Evolutionary conservation across 176 grass and related monocot genomes (phyloP).

Genomic region (Triticum timopheevii): DNA sequence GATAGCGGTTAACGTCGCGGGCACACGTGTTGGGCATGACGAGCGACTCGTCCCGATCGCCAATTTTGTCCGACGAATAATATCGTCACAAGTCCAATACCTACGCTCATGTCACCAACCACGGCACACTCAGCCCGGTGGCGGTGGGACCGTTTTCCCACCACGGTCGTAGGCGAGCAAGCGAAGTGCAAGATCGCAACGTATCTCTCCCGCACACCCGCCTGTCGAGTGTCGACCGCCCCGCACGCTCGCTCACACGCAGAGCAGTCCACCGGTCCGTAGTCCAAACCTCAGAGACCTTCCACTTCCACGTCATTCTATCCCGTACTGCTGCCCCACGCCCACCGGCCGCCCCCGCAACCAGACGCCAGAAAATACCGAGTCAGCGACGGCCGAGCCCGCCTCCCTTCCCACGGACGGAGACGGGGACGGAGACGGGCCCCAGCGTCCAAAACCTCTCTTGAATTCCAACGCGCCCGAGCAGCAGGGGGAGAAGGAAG

Average conservation of each 20-base stretch:
- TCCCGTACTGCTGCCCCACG: not conserved
- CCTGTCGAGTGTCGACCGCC: constrained; percentile 29
- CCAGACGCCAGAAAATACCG: not conserved
- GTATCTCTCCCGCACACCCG: constrained; percentile 7
- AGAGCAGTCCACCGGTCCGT: not conserved
- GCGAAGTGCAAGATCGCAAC: not conserved
- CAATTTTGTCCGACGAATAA: not conserved
- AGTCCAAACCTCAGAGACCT: not conserved
- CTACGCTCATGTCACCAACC: not conserved
- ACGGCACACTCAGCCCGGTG: not conserved
- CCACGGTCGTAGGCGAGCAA: not conserved
- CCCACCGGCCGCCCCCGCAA: constrained; percentile 22
- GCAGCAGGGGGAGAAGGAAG: too few relatives aligned
- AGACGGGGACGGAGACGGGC: too few relatives aligned
- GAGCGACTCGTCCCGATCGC: not conserved
- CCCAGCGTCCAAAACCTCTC: not conserved
- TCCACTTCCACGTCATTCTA: constrained; percentile 29
- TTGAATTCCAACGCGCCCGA: constrained; percentile 17
- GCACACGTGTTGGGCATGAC: not conserved
- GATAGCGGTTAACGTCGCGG: not conserved
- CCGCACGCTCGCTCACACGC: constrained; percentile 22
- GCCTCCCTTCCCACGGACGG: not conserved
- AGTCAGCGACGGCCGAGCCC: constrained; percentile 10
- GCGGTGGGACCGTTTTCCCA: not conserved
- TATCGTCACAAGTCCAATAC: not conserved